Percentiles rank a stretch among this genome's conserved stretches.
phyloP scores from a whole-genome alignment of 2,329 filamentous ascomycete species.

The Talaromyces atroroseus region DNA sequence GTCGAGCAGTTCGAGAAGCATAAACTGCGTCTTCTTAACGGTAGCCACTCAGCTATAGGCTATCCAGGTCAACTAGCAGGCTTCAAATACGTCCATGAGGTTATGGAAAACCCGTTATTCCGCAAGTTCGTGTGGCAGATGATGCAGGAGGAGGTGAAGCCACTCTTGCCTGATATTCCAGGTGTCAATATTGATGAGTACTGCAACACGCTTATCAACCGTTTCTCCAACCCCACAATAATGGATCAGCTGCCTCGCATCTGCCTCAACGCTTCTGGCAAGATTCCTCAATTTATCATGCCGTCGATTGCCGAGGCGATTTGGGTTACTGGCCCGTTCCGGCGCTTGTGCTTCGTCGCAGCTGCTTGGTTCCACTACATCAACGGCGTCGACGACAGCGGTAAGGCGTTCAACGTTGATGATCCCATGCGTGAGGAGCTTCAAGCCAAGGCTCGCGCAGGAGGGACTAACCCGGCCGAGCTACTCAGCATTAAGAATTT shows the following conservation, averaged over 20 bases:
- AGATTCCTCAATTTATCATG: slow-evolving; percentile 46
- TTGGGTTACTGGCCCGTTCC: slow-evolving; percentile 40
- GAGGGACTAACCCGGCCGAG: slow-evolving; percentile 37
- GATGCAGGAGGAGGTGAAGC: slow-evolving; percentile 53
- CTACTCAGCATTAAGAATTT: slow-evolving; percentile 45
- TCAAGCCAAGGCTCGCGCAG: slow-evolving; percentile 41
- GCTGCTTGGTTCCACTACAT: slow-evolving; percentile 51
- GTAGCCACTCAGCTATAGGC: slow-evolving; percentile 48
- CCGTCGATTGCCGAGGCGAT: slow-evolving; percentile 39
- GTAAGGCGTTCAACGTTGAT: slow-evolving; percentile 36
- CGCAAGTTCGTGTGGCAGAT: slow-evolving; percentile 48
- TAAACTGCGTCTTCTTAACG: slow-evolving; percentile 53
- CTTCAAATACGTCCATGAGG: slow-evolving; percentile 52
- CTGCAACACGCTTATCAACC: slow-evolving; percentile 50
- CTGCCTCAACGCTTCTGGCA: slow-evolving; percentile 49
- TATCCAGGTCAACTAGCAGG: slow-evolving; percentile 50
- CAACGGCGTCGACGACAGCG: slow-evolving; percentile 47
- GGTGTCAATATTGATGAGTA: slow-evolving; percentile 50
- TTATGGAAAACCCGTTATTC: slow-evolving; percentile 47
- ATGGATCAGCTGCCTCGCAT: slow-evolving; percentile 52
- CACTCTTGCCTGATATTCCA: slow-evolving; percentile 46
- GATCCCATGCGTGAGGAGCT: slow-evolving; percentile 49
- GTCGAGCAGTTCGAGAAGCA: slow-evolving; percentile 54
- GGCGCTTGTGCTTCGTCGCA: slow-evolving; percentile 46
- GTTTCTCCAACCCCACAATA: slow-evolving; percentile 53